Evolutionary conservation across 2,329 filamentous ascomycete species (phyloP).

Genomic region (Exophiala sideris): DNA sequence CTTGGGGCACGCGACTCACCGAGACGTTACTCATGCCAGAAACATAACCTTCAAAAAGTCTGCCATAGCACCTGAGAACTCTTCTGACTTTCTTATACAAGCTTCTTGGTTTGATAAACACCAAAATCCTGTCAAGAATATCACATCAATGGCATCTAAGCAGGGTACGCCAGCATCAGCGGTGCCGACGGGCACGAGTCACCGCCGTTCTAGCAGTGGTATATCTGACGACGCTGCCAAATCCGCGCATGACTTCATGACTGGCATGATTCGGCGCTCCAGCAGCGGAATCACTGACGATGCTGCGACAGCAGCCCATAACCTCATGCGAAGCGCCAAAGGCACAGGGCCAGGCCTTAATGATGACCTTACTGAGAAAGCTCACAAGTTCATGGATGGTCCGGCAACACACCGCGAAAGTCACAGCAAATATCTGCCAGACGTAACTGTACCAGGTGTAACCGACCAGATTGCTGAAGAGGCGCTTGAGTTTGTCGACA

Average conservation of each 20-base stretch:
- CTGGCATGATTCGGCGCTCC: constrained; percentile 19
- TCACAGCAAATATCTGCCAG: constrained; percentile 22
- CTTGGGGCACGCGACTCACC: neutral
- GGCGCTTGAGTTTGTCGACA: constrained; percentile 20
- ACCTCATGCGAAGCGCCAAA: constrained; percentile 13
- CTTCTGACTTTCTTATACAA: neutral
- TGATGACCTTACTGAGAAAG: constrained; percentile 20
- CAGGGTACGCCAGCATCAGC: constrained; percentile 9
- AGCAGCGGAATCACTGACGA: constrained; percentile 21
- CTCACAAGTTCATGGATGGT: constrained; percentile 19
- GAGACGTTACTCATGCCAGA: neutral
- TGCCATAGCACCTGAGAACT: neutral
- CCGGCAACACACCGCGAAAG: constrained; percentile 19
- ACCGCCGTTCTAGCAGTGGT: constrained; percentile 20
- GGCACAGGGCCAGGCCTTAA: constrained; percentile 14
- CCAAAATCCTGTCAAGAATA: neutral
- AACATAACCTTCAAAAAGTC: neutral
- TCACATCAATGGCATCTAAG: neutral
- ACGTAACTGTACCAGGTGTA: constrained; percentile 19
- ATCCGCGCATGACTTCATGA: constrained; percentile 23
- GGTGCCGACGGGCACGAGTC: constrained; percentile 8
- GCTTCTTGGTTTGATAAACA: neutral
- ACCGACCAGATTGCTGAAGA: constrained; percentile 24
- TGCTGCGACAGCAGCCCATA: constrained; percentile 12
- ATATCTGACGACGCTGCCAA: constrained; percentile 20